Evolutionary conservation across 2,329 filamentous ascomycete genomes (phyloP), one percentile per base, ranked within the genome.

Genomic region (Colletotrichum sp.): DNA sequence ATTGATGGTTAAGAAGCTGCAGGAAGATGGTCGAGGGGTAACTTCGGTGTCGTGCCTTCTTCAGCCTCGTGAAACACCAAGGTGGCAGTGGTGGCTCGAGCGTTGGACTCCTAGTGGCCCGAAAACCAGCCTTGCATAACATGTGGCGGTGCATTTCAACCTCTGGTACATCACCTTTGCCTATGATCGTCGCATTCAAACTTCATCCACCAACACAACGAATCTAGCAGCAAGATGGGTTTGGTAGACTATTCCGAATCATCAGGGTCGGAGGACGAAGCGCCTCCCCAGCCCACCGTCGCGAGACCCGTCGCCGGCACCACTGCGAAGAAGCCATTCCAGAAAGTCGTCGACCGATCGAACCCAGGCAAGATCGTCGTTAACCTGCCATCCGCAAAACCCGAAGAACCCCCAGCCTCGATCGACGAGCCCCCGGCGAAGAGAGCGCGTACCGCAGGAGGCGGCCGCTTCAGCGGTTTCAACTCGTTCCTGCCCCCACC

Each of bases 401-500:
- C 82, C 28, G 84, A 85, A 65, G 81, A 78, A 13, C 52, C 69
- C 4, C 82, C 85, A 25, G 82, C 18, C 8, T 10, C 85, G 28
- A 84, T 83, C 70, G 88, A 89, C 30, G 88, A 88, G 30, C 93
- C 93, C 1, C 93, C 94, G 1, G 88, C 93, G 2, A 98, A 98
- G 82, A 93, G 93, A 75, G 89, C 91, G 22, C 92, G 92, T 66
- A 91, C 91, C 3, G 80, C 80, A 5, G 80, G 80, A 6, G 81
- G 84, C 9, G 92, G 93, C 32, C 89, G 90, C 6, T 96, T 98
- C 80, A 90, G 94, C 67, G 94, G 93, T 4, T 97, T 98, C 87
- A 97, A 96, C 82, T 93, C 95, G 3, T 92, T 98, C 79, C 89
- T 98, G 25, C 96, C 96, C 4, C 89, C 96, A 30, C 96, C 96